Evolutionary conservation across 352 stramenopile species (phyloP).

Genomic region (Elongisporangium prolatum): DNA sequence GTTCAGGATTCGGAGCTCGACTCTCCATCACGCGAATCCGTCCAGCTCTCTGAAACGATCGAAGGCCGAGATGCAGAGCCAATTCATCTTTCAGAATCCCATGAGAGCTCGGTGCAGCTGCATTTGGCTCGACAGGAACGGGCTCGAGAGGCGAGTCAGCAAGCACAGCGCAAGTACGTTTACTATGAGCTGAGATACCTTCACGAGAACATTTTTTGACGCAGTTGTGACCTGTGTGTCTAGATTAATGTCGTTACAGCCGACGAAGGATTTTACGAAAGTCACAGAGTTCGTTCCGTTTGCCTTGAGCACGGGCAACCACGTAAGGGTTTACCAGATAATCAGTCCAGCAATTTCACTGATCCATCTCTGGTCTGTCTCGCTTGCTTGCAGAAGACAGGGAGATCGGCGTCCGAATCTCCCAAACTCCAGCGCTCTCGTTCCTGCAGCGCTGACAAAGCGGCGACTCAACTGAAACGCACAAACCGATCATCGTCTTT

Average conservation of each 20-base stretch:
- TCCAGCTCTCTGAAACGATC: not conserved
- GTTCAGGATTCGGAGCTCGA: not conserved
- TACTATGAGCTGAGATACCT: no score
- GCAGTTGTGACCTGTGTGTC: conserved; percentile 1
- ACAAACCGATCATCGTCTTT: not conserved
- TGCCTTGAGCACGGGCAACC: conserved; percentile 58
- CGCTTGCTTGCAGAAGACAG: conserved; percentile 9
- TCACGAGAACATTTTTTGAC: no score
- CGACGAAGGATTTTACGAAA: conserved; percentile 51
- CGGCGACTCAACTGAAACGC: not conserved
- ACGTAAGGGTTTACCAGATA: conserved; percentile 15
- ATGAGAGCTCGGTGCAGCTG: conserved; percentile 57
- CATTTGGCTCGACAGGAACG: conserved; percentile 50
- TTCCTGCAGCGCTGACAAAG: conserved; percentile 7
- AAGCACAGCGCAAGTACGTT: conserved; percentile 40
- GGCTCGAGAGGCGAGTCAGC: conserved; percentile 29
- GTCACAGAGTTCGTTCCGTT: conserved; percentile 50
- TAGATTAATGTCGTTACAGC: conserved; percentile 23
- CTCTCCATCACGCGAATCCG: not conserved
- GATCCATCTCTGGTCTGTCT: no score
- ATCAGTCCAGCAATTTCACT: no score
- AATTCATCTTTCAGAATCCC: conserved; percentile 45
- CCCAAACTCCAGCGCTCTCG: conserved; percentile 7
- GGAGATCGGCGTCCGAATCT: conserved; percentile 12
- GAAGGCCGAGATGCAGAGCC: conserved; percentile 8